phyloP scores from a whole-genome alignment of 768 basidiomycete species.

The Kondoa subrosea region DNA sequence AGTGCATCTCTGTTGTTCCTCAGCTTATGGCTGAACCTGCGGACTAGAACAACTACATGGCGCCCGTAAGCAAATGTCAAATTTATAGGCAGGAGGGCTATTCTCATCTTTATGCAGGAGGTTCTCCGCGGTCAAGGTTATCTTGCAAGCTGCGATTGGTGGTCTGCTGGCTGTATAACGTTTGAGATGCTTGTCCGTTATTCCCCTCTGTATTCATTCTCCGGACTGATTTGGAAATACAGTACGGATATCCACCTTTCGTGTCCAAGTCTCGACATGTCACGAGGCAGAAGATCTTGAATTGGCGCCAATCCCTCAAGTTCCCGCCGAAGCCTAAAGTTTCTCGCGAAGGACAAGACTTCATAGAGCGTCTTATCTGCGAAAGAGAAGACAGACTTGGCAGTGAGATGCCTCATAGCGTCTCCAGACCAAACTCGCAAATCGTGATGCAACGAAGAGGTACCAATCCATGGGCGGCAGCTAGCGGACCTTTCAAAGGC shows the following conservation, averaged over 20 bases:
- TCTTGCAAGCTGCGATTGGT: conserved; percentile 91
- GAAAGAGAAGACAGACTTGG: conserved; percentile 90
- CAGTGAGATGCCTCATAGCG: conserved; percentile 50
- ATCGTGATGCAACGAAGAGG: conserved; percentile 46
- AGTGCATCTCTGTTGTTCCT: background rate
- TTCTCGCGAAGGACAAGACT: conserved; percentile 67
- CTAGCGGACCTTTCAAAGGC: conserved; percentile 35
- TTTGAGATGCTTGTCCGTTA: conserved; percentile 45
- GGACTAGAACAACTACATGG: conserved; percentile 25
- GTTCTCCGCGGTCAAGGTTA: conserved; percentile 47
- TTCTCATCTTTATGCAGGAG: no score
- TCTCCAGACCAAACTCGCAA: conserved; percentile 59
- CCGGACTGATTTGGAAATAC: background rate
- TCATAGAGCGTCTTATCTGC: conserved; percentile 78
- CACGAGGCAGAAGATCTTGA: conserved; percentile 90
- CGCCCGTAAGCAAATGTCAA: no score
- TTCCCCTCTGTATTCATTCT: background rate
- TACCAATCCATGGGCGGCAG: conserved; percentile 13
- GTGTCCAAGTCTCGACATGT: conserved; percentile 85
- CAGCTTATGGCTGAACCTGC: background rate
- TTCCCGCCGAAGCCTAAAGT: conserved; percentile 72
- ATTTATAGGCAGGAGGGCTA: no score
- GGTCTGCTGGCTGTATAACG: conserved; percentile 84
- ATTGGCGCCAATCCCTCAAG: conserved; percentile 75
- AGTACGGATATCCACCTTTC: conserved; percentile 73